Evolutionary conservation across 345 rosid species (phyloP).

Genomic region (Cardamine chenopodiifolia): DNA sequence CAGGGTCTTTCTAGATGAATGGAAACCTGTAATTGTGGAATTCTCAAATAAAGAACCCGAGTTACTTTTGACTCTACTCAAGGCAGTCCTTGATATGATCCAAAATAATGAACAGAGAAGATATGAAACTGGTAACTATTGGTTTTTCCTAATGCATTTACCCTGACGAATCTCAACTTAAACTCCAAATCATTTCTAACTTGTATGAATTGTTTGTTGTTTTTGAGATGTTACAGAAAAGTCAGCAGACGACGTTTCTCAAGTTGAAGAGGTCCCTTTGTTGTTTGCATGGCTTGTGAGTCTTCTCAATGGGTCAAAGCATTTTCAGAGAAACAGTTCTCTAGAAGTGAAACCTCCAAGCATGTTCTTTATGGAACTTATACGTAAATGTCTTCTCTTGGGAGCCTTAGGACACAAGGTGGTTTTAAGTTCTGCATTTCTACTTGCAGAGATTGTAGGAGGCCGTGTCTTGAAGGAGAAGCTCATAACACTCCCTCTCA

Average conservation of each 20-base stretch:
- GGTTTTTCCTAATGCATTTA: slow-evolving; percentile 3
- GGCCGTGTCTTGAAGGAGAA: slow-evolving; percentile 49
- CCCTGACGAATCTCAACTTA: slow-evolving; percentile 6
- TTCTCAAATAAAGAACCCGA: slow-evolving; percentile 77
- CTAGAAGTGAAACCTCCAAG: slow-evolving; percentile 43
- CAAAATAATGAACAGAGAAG: slow-evolving; percentile 50
- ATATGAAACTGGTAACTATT: slow-evolving; percentile 53
- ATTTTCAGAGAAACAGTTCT: slow-evolving; percentile 40
- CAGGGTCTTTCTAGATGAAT: slow-evolving; percentile 51
- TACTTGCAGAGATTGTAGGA: slow-evolving; percentile 55
- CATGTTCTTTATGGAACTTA: slow-evolving; percentile 50
- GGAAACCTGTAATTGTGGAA: slow-evolving; percentile 64
- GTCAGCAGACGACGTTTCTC: slow-evolving; percentile 40
- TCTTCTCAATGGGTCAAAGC: slow-evolving; percentile 54
- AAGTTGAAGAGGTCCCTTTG: slow-evolving; percentile 51
- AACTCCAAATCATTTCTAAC: slow-evolving; percentile 1
- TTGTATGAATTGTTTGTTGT: slow-evolving; percentile 23
- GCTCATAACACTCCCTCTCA: slow-evolving; percentile 49
- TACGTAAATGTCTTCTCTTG: slow-evolving; percentile 55
- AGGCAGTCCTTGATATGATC: slow-evolving; percentile 61
- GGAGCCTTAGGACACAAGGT: slow-evolving; percentile 49
- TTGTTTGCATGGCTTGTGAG: slow-evolving; percentile 76
- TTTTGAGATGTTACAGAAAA: slow-evolving; percentile 44
- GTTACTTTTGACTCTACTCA: slow-evolving; percentile 64
- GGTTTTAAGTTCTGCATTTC: slow-evolving; percentile 55